These are phyloP conservation scores for Verticillium alfalfae DNA, from an alignment of 2,329 filamentous ascomycete genomes.

Conservation along the genomic window DNA sequence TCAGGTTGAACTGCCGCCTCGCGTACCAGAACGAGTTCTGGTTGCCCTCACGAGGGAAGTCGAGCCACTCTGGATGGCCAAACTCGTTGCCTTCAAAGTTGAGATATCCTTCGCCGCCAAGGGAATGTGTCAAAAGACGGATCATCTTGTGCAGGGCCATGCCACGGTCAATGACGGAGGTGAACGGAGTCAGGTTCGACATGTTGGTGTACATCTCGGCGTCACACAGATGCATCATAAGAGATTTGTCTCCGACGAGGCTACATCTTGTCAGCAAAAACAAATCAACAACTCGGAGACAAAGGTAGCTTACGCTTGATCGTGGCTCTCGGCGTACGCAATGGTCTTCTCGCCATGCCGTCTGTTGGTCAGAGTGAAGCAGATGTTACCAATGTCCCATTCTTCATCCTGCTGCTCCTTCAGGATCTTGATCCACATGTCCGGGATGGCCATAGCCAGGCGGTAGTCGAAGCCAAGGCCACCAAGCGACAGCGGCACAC, in stretches of 20 bases:
- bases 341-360: conserved; percentile 97
- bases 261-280: conserved; percentile 36
- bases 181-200: conserved; percentile 79
- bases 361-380: conserved; percentile 84
- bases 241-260: conserved; percentile 89
- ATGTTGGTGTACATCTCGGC: conserved; percentile 98
- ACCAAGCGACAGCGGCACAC: conserved; percentile 76
- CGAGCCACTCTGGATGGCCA: conserved; percentile 96
- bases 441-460: conserved; percentile 93
- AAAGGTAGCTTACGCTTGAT: conserved; percentile 73
- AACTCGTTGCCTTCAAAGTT: conserved; percentile 99
- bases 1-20: conserved; percentile 85
- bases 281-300: conserved; percentile 4
- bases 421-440: conserved; percentile 98
- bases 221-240: conserved; percentile 98
- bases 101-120: conserved; percentile 94
- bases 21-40: conserved; percentile 93
- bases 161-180: conserved; percentile 81
- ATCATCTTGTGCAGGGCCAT: conserved; percentile 98
- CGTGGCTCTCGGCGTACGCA: conserved; percentile 93
- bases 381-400: conserved; percentile 84
- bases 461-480: conserved; percentile 97
- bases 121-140: conserved; percentile 80
- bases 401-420: conserved; percentile 89
- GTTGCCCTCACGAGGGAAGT: conserved; percentile 93